These are phyloP conservation scores for Epichloe bromicola DNA, from an alignment of 2,329 filamentous ascomycete genomes.

Conservation along the genomic window DNA sequence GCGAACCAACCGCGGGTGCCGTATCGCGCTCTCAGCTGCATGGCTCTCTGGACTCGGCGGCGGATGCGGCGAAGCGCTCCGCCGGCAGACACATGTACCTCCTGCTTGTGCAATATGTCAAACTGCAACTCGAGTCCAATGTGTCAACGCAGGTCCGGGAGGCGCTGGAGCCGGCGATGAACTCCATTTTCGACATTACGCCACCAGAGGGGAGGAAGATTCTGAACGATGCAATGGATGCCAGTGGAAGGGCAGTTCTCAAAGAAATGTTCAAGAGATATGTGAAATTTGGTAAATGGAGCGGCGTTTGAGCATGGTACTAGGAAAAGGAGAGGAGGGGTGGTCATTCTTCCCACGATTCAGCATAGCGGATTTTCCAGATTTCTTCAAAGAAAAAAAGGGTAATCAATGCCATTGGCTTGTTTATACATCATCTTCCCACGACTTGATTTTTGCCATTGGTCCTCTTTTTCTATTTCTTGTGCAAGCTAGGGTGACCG, in stretches of 20 bases:
- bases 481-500: constrained; percentile 42
- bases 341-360: not conserved
- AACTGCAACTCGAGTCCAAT: constrained; percentile 43
- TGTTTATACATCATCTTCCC: not conserved
- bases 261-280: constrained; percentile 46
- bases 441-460: not conserved
- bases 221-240: constrained; percentile 47
- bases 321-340: not conserved
- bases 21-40: constrained; percentile 34
- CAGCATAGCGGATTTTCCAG: constrained; percentile 1
- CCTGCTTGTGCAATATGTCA: constrained; percentile 45
- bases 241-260: constrained; percentile 44
- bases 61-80: constrained; percentile 46
- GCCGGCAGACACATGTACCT: constrained; percentile 50
- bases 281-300: constrained; percentile 52
- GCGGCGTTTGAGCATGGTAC: constrained; percentile 30
- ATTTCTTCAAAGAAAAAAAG: not conserved
- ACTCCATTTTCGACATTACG: constrained; percentile 46
- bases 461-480: constrained; percentile 16
- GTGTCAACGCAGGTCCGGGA: constrained; percentile 39
- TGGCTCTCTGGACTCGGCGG: constrained; percentile 42
- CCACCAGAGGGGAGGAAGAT: constrained; percentile 40
- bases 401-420: not conserved
- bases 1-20: constrained; percentile 43
- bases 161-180: constrained; percentile 43